These are phyloP conservation scores for Termitomyces sp. DNA, from an alignment of 768 basidiomycete genomes.

Conservation along the genomic window DNA sequence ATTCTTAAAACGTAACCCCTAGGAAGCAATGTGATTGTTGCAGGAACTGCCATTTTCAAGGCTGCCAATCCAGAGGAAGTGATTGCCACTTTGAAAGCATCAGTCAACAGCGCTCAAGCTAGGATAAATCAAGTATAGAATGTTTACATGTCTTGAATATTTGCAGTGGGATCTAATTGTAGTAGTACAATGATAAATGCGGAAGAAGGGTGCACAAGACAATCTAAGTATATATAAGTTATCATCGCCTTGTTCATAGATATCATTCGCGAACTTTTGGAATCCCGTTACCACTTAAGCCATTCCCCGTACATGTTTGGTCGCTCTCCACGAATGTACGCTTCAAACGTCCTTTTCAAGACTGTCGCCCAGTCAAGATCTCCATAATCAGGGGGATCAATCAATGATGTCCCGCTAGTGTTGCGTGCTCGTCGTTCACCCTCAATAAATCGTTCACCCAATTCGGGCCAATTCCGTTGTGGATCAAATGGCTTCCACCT, in stretches of 20 bases:
- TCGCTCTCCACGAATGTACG: constrained; percentile 82
- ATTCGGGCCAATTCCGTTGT: constrained; percentile 90
- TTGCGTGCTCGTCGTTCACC: constrained; percentile 66
- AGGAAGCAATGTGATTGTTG: constrained; percentile 98
- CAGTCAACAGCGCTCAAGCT: constrained; percentile 64
- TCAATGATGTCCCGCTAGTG: constrained; percentile 27
- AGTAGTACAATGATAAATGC: neutral
- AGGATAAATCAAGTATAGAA: constrained; percentile 21
- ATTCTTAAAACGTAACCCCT: neutral
- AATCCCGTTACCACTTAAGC: constrained; percentile 40
- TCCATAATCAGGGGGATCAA: constrained; percentile 56
- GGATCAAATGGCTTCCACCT: constrained; percentile 98
- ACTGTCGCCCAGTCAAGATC: constrained; percentile 93
- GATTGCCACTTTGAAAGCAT: constrained; percentile 64
- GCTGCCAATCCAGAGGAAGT: constrained; percentile 74
- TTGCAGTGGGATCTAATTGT: neutral
- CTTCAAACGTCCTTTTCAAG: constrained; percentile 92
- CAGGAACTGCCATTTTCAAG: constrained; percentile 92
- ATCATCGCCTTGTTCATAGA: neutral
- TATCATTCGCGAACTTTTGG: neutral
- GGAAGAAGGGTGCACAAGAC: neutral
- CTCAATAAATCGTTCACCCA: constrained; percentile 71
- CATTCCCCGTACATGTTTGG: constrained; percentile 96
- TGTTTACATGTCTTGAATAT: neutral
- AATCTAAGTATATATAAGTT: constrained; percentile 2